Percentiles rank a stretch among this genome's conserved stretches.
Conservation (phyloP, 495 filamentous ascomycete species). For the Podospora fimiseda region DNA sequence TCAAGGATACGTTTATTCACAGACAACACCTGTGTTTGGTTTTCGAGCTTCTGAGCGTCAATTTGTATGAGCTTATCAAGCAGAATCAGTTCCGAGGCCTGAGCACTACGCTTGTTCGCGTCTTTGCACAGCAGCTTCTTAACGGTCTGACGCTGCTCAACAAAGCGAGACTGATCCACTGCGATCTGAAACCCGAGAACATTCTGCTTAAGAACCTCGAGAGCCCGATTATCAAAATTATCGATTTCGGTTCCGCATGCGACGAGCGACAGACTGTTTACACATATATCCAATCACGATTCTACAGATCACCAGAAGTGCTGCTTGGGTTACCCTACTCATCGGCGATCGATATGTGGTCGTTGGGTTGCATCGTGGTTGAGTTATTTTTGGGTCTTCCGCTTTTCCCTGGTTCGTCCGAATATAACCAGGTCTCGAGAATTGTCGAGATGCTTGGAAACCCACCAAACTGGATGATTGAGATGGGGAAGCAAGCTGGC, state of each 20-base stretch:
- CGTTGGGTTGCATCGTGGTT: conserved; percentile 95
- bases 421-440: conserved; percentile 96
- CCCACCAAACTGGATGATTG: conserved; percentile 97
- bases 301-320: conserved; percentile 97
- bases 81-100: conserved; percentile 98
- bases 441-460: conserved; percentile 98
- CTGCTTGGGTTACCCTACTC: conserved; percentile 92
- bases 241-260: conserved; percentile 98
- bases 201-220: conserved; percentile 98
- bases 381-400: conserved; percentile 95
- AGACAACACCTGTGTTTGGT: conserved; percentile 95
- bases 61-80: conserved; percentile 98
- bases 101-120: conserved; percentile 94
- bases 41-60: conserved; percentile 95
- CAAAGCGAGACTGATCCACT: conserved; percentile 96
- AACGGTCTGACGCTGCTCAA: conserved; percentile 89
- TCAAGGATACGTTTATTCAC: conserved; percentile 99
- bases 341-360: conserved; percentile 99
- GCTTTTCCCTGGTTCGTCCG: conserved; percentile 93
- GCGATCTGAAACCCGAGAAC: conserved; percentile 97
- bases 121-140: conserved; percentile 95
- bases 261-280: conserved; percentile 99
- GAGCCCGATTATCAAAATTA: conserved; percentile 99
- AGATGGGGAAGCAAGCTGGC: conserved; percentile 95
- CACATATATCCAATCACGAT: conserved; percentile 98